These are phyloP conservation scores for Zygotorulaspora sp. DNA, from an alignment of 805 yeast genomes.

Conservation along the genomic window DNA sequence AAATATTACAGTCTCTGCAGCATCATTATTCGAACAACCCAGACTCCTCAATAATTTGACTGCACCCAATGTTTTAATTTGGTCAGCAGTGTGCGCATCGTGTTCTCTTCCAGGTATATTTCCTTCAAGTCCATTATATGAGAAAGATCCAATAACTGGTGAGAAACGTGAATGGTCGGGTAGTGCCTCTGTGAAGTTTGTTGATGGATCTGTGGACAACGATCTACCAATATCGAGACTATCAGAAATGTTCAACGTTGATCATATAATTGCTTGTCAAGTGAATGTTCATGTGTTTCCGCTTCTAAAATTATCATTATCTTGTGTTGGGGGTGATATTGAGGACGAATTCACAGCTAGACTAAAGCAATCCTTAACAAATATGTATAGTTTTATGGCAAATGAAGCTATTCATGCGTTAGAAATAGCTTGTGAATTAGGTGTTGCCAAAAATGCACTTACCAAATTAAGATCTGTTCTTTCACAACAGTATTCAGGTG, in stretches of 20 bases:
- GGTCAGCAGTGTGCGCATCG: conserved; percentile 91
- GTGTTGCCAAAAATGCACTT: conserved; percentile 65
- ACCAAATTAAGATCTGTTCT: conserved; percentile 71
- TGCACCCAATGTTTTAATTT: conserved; percentile 73
- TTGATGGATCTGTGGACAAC: conserved; percentile 94
- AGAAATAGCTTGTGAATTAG: conserved; percentile 68
- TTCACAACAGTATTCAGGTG: conserved; percentile 87
- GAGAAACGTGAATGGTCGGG: conserved; percentile 77
- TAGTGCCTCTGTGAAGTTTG: conserved; percentile 63
- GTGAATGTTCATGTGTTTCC: conserved; percentile 97
- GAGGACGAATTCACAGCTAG: conserved; percentile 57
- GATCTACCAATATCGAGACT: conserved; percentile 87
- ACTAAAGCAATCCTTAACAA: conserved; percentile 48
- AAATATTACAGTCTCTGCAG: conserved; percentile 90
- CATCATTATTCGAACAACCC: conserved; percentile 87
- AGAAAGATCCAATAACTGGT: conserved; percentile 72
- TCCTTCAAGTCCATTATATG: conserved; percentile 79
- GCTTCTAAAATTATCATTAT: conserved; percentile 60
- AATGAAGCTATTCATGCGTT: conserved; percentile 76
- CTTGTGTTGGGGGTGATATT: conserved; percentile 64
- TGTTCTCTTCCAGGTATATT: conserved; percentile 93
- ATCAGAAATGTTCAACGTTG: conserved; percentile 95
- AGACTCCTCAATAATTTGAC: conserved; percentile 72
- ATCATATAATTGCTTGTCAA: conserved; percentile 95
- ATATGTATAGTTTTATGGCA: conserved; percentile 53